These are phyloP conservation scores for Ophiostoma ips DNA, from an alignment of 2,329 filamentous ascomycete species.

Conservation along the genomic window DNA sequence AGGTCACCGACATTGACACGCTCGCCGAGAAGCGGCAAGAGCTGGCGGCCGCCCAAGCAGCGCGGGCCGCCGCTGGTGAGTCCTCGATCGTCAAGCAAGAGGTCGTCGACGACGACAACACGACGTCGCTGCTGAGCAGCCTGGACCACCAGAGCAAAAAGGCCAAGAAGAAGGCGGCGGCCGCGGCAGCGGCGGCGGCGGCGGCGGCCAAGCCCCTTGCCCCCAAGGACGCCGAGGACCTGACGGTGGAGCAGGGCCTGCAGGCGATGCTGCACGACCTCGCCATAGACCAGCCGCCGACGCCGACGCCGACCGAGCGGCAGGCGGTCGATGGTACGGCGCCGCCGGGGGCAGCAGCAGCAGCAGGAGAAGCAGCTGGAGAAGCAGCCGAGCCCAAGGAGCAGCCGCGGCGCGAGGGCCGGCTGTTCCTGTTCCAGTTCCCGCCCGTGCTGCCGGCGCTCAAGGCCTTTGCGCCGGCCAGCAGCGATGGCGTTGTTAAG, in stretches of 20 bases:
- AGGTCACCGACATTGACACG: conserved; percentile 24
- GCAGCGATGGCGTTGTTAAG: conserved; percentile 22
- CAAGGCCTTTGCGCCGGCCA: conserved; percentile 13
- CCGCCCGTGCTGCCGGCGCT: conserved; percentile 47
- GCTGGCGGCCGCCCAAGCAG: conserved; percentile 4
- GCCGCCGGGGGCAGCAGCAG: neutral
- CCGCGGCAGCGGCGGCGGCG: neutral
- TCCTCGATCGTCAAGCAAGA: neutral
- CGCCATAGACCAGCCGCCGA: conserved; percentile 18
- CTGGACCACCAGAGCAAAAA: too few relatives aligned
- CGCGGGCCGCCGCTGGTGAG: too few relatives aligned
- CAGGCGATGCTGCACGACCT: conserved; percentile 29
- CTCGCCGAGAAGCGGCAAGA: conserved; percentile 18
- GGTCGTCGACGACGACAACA: too few relatives aligned
- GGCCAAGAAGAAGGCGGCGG: neutral
- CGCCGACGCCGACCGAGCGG: neutral
- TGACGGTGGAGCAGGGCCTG: conserved; percentile 26
- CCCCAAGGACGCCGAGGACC: conserved; percentile 25
- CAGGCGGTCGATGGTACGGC: neutral
- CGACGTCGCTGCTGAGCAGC: too few relatives aligned
- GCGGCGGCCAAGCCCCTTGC: neutral
- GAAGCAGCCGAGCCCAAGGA: neutral
- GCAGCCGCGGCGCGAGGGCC: conserved; percentile 28
- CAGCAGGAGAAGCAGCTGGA: too few relatives aligned
- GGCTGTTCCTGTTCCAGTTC: conserved; percentile 51